Percentiles rank a stretch among this genome's conserved stretches.
Evolutionary conservation across 2,329 filamentous ascomycete genomes (phyloP).

Genomic region (Daldinia sp.): DNA sequence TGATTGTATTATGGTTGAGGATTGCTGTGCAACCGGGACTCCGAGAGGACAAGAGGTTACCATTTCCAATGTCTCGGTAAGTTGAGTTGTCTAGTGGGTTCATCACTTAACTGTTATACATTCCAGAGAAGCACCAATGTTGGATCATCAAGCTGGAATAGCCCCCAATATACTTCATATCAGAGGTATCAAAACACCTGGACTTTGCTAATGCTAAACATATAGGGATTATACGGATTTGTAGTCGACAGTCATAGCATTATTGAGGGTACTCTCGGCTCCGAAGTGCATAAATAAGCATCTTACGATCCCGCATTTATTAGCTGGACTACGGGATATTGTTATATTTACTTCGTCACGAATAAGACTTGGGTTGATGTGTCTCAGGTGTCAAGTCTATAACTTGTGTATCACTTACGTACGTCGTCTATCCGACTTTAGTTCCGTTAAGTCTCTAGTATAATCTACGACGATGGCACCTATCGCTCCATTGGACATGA

Average conservation of each 20-base stretch:
- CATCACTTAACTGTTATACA: not conserved
- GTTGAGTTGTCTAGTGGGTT: slow-evolving; percentile 20
- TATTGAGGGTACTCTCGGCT: not conserved
- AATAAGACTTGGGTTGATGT: not conserved
- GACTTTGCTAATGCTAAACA: not conserved
- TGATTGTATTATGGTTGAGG: slow-evolving; percentile 63
- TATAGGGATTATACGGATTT: not conserved
- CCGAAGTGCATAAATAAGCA: not conserved
- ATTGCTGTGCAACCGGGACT: slow-evolving; percentile 61
- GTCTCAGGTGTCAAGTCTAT: too few relatives aligned
- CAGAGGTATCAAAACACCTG: not conserved
- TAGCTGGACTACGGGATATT: not conserved
- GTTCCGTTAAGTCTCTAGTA: not conserved
- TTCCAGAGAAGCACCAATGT: too few relatives aligned
- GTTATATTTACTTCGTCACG: not conserved
- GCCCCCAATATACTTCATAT: not conserved
- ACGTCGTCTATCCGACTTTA: not conserved
- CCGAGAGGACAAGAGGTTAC: slow-evolving; percentile 48
- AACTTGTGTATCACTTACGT: not conserved
- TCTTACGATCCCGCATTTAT: not conserved
- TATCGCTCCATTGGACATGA: not conserved
- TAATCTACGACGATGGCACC: not conserved
- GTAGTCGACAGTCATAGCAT: not conserved
- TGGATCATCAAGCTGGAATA: too few relatives aligned
- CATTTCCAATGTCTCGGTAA: slow-evolving; percentile 49